Conservation (phyloP, 2,329 filamentous ascomycete species). For the Pseudogymnoascus sp. region DNA sequence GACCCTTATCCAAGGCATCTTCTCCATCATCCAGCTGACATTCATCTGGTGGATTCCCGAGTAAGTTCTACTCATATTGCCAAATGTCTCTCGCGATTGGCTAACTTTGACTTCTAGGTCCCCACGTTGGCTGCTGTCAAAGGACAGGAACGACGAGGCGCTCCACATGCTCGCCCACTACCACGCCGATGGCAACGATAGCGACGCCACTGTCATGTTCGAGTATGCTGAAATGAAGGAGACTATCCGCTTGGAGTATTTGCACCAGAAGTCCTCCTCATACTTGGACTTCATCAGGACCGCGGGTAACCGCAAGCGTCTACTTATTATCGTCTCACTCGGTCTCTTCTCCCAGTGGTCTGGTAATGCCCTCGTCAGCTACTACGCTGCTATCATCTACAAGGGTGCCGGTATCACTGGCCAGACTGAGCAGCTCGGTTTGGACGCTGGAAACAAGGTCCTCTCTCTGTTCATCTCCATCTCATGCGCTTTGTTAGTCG, state of each 20-base stretch:
- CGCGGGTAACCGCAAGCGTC: conserved; percentile 54
- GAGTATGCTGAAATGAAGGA: conserved; percentile 31
- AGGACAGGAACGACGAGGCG: conserved; percentile 46
- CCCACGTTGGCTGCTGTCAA: conserved; percentile 52
- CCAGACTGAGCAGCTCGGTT: conserved; percentile 15
- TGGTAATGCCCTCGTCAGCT: conserved; percentile 59
- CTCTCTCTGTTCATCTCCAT: conserved; percentile 36
- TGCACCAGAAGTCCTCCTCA: conserved; percentile 39
- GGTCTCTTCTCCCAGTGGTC: conserved; percentile 61
- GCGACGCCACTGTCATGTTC: conserved; percentile 39
- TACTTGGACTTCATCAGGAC: conserved; percentile 46
- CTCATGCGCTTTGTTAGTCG: conserved; percentile 43
- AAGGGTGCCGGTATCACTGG: conserved; percentile 49
- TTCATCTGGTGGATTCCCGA: conserved; percentile 8
- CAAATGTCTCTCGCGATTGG: conserved; percentile 42
- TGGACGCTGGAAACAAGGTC: background rate
- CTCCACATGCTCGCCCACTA: conserved; percentile 44
- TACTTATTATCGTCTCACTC: conserved; percentile 53
- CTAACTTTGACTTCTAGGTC: conserved; percentile 42
- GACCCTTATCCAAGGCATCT: conserved; percentile 37
- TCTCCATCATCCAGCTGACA: conserved; percentile 36
- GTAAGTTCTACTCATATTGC: conserved; percentile 37
- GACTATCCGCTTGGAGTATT: conserved; percentile 22
- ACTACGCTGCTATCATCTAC: conserved; percentile 58
- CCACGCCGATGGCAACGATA: conserved; percentile 47